These are phyloP conservation scores for Oryza longistaminata DNA, from an alignment of 176 grass and related monocot genomes.

Conservation along the genomic window DNA sequence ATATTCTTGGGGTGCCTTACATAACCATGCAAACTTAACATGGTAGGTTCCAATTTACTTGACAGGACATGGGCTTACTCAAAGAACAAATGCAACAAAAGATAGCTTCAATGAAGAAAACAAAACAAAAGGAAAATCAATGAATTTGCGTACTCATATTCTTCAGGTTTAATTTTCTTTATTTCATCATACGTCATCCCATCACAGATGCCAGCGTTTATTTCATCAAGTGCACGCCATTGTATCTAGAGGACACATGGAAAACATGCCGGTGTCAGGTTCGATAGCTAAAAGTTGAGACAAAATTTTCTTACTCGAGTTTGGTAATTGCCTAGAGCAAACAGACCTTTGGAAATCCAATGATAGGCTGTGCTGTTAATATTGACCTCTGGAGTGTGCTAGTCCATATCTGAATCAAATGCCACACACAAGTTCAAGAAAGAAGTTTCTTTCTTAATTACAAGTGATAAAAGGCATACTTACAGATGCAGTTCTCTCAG, in stretches of 20 bases:
- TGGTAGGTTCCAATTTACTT: conserved; percentile 18
- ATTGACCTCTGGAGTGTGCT: conserved; percentile 98
- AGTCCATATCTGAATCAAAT: conserved; percentile 86
- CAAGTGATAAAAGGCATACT: conserved; percentile 45
- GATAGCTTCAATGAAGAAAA: neutral
- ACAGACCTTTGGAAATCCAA: conserved; percentile 96
- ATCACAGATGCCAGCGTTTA: conserved; percentile 89
- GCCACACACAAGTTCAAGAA: conserved; percentile 18
- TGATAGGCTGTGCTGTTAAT: conserved; percentile 81
- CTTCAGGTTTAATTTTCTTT: conserved; percentile 92
- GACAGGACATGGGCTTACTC: neutral
- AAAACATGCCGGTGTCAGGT: conserved; percentile 27
- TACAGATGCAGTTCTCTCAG: conserved; percentile 92
- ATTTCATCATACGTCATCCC: conserved; percentile 99
- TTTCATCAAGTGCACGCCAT: conserved; percentile 99
- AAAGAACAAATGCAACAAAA: conserved; percentile 9
- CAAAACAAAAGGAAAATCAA: neutral
- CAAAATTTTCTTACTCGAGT: conserved; percentile 17
- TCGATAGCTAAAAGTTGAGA: no score
- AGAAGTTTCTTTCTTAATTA: conserved; percentile 11
- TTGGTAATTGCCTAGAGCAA: conserved; percentile 30
- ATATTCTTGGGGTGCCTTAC: neutral
- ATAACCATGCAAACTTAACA: conserved; percentile 1
- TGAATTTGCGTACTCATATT: conserved; percentile 76
- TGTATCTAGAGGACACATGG: conserved; percentile 73